Evolutionary conservation across 225 moss, liverwort and hornwort species (phyloP).

Genomic region (Anthoceros angustus): DNA sequence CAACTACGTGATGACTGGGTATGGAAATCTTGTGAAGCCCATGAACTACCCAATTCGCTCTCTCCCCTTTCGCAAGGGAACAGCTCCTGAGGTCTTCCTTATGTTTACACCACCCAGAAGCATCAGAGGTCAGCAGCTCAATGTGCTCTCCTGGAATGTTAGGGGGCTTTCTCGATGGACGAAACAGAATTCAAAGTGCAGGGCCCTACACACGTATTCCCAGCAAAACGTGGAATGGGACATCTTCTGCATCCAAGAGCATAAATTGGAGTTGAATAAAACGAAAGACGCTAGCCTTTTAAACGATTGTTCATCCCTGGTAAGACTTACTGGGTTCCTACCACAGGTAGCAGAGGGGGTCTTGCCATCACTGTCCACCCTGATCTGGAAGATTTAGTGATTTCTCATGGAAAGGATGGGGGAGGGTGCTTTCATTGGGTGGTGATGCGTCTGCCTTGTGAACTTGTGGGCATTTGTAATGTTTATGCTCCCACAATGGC

Average conservation of each 20-base stretch:
- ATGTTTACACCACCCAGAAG: no score
- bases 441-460: not conserved
- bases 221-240: not conserved
- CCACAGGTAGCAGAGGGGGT: not conserved
- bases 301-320: not conserved
- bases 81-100: no score
- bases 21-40: no score
- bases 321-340: not conserved
- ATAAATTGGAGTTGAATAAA: not conserved
- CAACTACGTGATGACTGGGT: no score
- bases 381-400: not conserved
- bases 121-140: not conserved
- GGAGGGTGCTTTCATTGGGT: not conserved
- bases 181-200: not conserved
- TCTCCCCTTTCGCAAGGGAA: no score
- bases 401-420: not conserved
- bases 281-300: not conserved
- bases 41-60: no score
- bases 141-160: not conserved
- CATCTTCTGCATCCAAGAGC: not conserved
- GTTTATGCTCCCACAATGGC: not conserved
- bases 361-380: not conserved
- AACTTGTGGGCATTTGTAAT: not conserved
- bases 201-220: not conserved
- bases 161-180: not conserved